Evolutionary conservation across 2,329 filamentous ascomycete genomes (phyloP), one percentile per base, ranked within the genome.

Genomic region (Diaporthe batatas): DNA sequence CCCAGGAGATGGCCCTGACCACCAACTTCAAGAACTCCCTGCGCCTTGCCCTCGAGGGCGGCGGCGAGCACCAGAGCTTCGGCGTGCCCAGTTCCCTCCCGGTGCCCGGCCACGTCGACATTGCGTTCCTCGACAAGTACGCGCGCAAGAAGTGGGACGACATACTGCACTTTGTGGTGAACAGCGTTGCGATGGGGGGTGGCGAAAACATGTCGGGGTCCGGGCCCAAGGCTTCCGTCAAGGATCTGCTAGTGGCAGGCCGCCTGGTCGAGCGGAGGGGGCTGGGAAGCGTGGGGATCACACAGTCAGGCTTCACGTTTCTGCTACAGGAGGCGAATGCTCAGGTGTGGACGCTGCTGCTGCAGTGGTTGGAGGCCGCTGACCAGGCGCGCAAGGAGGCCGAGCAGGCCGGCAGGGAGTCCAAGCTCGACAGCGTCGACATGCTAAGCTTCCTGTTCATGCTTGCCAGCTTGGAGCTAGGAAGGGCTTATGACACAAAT

Each of bases 381-480:
- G 92, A 94, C 77, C 51, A 69, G 34, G 74, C 85, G 87, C 70
- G 88, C 88, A 68, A 71, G 67, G 29, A 78, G 77, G 73, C 65
- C 25, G 76, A 77, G 12, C 79, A 77, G 59, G 83, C 81, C 18
- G 81, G 83, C 65, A 80, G 81, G 57, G 79, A 87, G 79, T 86
- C 93, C 21, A 89, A 90, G 42, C 92, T 98, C 87, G 94, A 98
- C 76, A 92, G 93, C 73, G 95, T 98, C 62, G 96, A 99, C 79
- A 95, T 98, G 81, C 90, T 99, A 7, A 95, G 94, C 8, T 99
- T 99, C 81, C 91, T 99, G 77, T 98, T 99, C 82, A 93, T 98
- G 80, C 91, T 99, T 36, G 96, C 96, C 58, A 97, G 93, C 68
- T 90, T 98, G 73, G 95, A 98, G 80, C 91, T 98, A 12, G 96